Evolutionary conservation across 2,329 filamentous ascomycete genomes (phyloP), one percentile per base, ranked within the genome.

Genomic region (Curvularia lunata): DNA sequence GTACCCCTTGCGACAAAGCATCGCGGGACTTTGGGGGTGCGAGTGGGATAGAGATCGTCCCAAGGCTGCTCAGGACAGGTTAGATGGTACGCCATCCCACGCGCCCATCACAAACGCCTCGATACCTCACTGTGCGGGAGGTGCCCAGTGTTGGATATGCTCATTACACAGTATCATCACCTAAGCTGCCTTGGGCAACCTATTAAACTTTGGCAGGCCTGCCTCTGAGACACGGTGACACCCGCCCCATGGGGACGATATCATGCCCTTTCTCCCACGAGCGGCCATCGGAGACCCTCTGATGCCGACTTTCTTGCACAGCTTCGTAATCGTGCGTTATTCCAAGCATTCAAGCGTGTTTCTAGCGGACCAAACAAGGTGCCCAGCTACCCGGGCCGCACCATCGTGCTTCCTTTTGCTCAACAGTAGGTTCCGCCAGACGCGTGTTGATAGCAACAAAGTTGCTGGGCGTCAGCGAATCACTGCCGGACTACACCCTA

Each of bases 41-140:
- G 28, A 23, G 50, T 46, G 53, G 28, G 37, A 47, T 30, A 25
- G 45, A 25, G 49, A 57, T 57, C 49, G 37, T 34, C 42, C 49
- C 25, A 42, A 47, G 41, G 42, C 49, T 53, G 49, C 41, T 43
- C 54, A 53, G 19, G 21, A 57, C 27, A 27, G 54, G 43, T 45
- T 57, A 54, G 54, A 30, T 16, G 30, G 19, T 32, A 30, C 54
- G 50, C 50, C 50, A 57, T 57, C 54, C 54, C 54, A 50, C 54
- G 27, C 40, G 41, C 30, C 27, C 42, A 48, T 54, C 27, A 52
- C 27, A 34, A 34, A n/a, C 52, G 54, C 54, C 54, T 56, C 37
- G 42, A 52, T 42, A 53, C 43, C 32, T 43, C 38, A 53, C 49
- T 47, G 32, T 37, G 37, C 48, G 13, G 32, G 41, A 42, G 41